Base-by-base conservation (phyloP, 108 stramenopile genomes). In the Schizochytrium sp. region DNA sequence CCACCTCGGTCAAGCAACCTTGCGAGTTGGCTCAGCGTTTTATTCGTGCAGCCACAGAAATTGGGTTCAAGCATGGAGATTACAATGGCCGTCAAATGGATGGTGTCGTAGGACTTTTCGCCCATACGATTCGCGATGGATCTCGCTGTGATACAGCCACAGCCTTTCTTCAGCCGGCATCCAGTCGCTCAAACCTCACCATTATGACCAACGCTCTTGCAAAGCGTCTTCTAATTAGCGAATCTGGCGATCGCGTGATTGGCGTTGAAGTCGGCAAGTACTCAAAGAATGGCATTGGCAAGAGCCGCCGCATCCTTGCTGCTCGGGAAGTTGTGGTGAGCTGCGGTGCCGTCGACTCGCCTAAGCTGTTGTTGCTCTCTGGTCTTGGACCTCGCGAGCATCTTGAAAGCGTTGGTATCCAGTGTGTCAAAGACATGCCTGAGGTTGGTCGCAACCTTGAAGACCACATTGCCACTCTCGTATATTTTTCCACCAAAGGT, bases 261-360 rank as follows among this genome's bases (percentile, higher is more conserved):
- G 64, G 64, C 64, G 64, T 69, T 7, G 64, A 69, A 44, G 64
- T 69, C 42, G 64, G 64, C 64, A 7, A 69, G 0, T 69, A 2
- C 64, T 13, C 12, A 10, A 15, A 38, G 64, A 69, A 69, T 38
- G 64, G 64, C 12, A 7, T 69, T 44, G 64, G 64, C 64, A 38
- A 38, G 42, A 44, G 42, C 12, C 42, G 40, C 64, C 10, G 5
- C 12, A n/a, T 83, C 15, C 10, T 47, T 53, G 76, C 76, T n/a
- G 55, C 13, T 47, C 13, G 76, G 28, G 76, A 83, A 2, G 76
- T 83, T 28, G 53, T 83, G 38, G 76, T 83, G 17, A 55, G 50
- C 47, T 49, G 76, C 53, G 76, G 76, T 5, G 76, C 76, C 8
- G 55, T 83, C 76, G 53, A 83, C 76, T 83, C 76, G 2, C 76